Evolutionary conservation across 192 early-diverging fungal species (phyloP).

Genomic region (Entrophospora sp.): DNA sequence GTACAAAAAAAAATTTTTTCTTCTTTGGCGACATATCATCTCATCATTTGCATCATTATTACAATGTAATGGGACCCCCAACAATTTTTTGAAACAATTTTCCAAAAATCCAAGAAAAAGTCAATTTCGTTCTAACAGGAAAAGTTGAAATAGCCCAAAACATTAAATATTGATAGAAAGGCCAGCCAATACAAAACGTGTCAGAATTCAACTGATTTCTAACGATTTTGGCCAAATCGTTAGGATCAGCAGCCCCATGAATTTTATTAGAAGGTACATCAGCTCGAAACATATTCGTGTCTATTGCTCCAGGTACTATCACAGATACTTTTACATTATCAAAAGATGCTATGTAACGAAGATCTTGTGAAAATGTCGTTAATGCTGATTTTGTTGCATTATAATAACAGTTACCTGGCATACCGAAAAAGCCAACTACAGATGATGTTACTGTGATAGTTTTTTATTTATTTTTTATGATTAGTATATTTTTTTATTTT

Average conservation of each 20-base stretch:
- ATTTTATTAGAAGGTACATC: too few relatives aligned
- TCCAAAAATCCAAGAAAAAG: neutral
- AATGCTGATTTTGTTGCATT: slow-evolving; percentile 23
- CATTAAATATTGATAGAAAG: neutral
- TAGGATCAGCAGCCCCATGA: too few relatives aligned
- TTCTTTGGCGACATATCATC: too few relatives aligned
- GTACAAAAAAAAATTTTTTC: too few relatives aligned
- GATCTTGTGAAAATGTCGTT: slow-evolving; percentile 20
- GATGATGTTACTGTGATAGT: slow-evolving; percentile 17
- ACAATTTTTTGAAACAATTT: neutral
- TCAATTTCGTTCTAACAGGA: neutral
- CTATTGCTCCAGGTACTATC: slow-evolving; percentile 20
- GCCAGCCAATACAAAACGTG: neutral
- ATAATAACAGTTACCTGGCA: slow-evolving; percentile 6
- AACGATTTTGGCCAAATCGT: neutral
- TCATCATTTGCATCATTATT: too few relatives aligned
- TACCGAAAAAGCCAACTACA: neutral
- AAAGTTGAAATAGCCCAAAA: neutral
- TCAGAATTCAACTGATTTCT: neutral
- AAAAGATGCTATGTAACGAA: slow-evolving; percentile 15
- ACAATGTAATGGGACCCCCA: too few relatives aligned
- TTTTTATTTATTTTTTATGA: too few relatives aligned
- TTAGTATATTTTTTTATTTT: too few relatives aligned
- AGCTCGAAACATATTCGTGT: slow-evolving; percentile 18
- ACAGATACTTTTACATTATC: slow-evolving; percentile 14